Base-by-base conservation (phyloP, 257 asterid species). In the Rauvolfia tetraphylla region DNA sequence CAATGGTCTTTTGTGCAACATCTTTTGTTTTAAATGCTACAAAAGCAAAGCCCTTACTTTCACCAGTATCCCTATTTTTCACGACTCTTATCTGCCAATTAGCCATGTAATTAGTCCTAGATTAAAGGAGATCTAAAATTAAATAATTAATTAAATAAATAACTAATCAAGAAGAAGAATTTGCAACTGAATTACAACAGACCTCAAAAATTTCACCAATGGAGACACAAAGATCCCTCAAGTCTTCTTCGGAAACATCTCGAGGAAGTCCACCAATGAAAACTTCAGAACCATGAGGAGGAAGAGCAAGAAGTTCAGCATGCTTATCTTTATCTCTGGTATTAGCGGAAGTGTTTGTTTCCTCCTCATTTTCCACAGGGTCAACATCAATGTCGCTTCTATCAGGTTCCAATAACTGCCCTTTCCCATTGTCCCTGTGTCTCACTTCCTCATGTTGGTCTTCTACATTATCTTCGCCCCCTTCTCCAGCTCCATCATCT, bases 21-120 rank as follows among this genome's bases (percentile, higher is more conserved):
- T 94, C 97, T 82, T 84, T 89, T 27, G 93, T 87, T 80, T 74
- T 86, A 88, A 90, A 94, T 68, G 96, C 96, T 67, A 94, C 98
- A 88, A 94, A 94, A 74, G 98, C 96, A 84, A 92, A 94, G 53
- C 98, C 98, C 85, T 92, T 94, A 85, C 95, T 89, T 88, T 94
- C 97, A 72, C 98, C 98, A 68, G 97, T 94, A 82, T 90, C 97
- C 85, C 89, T 88, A 83, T 94, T 94, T 82, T 86, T 92, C 96
- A 92, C 82, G 65, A 94, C 83, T 79, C 97, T 89, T 75, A 94
- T 81, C 98, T 94, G 98, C 83, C 81, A 87, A 68, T 81, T 46
- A 70, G 74, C 63, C 41, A 59, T 49, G 33, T 9, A n/a, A 36
- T 66, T 66, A 34, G 17, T 65, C 14, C 15, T 1, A 34, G 20